These are phyloP conservation scores for Gentiana macrophylla DNA, from an alignment of 257 asterid species.

Conservation along the genomic window DNA sequence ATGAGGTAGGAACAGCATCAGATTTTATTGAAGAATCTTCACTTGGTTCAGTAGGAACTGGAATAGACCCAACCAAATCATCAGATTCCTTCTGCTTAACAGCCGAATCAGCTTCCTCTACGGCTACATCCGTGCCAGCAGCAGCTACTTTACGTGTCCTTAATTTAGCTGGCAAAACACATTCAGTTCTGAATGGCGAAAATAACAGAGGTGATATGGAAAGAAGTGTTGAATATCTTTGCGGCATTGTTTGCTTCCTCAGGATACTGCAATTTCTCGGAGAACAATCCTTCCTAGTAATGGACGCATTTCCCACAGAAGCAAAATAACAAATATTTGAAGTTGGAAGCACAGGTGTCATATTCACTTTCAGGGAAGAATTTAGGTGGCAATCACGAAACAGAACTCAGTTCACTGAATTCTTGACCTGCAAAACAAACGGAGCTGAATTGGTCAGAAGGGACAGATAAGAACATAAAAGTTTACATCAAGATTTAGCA, in stretches of 20 bases:
- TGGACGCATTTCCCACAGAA: conserved; percentile 29
- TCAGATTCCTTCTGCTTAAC: conserved; percentile 17
- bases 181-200: conserved; percentile 58
- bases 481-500: neutral
- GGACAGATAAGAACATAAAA: neutral
- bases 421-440: conserved; percentile 30
- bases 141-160: conserved; percentile 34
- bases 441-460: neutral
- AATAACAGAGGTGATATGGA: conserved; percentile 69
- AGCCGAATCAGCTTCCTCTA: conserved; percentile 49
- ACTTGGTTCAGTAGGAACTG: conserved; percentile 24
- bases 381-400: conserved; percentile 18
- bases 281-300: conserved; percentile 26
- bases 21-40: conserved; percentile 32
- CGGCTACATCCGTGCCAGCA: conserved; percentile 62
- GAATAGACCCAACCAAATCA: conserved; percentile 25
- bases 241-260: conserved; percentile 34
- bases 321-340: conserved; percentile 33
- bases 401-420: conserved; percentile 18
- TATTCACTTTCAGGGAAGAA: conserved; percentile 20
- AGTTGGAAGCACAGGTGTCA: conserved; percentile 52
- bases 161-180: conserved; percentile 30
- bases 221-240: conserved; percentile 44
- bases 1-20: conserved; percentile 20
- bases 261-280: conserved; percentile 37